phyloP scores from a whole-genome alignment of 2,329 filamentous ascomycete genomes.

The Nemania serpens region DNA sequence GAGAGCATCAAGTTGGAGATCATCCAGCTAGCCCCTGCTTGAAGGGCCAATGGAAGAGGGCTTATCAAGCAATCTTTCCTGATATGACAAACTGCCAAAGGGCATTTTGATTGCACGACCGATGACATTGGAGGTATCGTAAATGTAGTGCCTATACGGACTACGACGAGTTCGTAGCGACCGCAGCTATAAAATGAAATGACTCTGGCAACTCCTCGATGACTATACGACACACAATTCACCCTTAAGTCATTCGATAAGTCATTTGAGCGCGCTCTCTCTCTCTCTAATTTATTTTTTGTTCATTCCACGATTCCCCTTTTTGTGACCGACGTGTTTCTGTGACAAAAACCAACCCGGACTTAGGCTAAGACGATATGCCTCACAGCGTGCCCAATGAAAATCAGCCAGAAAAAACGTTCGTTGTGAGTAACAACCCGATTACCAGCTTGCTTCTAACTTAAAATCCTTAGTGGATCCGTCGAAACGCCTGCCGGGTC shows the following conservation, averaged over 20 bases:
- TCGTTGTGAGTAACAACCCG: slow-evolving; percentile 22
- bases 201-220: slow-evolving; percentile 14
- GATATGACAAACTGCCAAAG: slow-evolving; percentile 28
- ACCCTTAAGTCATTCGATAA: slow-evolving; percentile 19
- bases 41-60: slow-evolving; percentile 32
- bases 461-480: slow-evolving; percentile 24
- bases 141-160: slow-evolving; percentile 8
- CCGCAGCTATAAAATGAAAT: slow-evolving; percentile 24
- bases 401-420: slow-evolving; percentile 28
- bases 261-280: slow-evolving; percentile 31
- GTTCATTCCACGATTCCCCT: slow-evolving; percentile 11
- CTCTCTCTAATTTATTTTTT: slow-evolving; percentile 8
- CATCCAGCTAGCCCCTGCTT: slow-evolving; percentile 22
- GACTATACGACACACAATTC: slow-evolving; percentile 16
- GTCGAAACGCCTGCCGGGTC: slow-evolving; percentile 17
- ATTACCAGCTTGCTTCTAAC: slow-evolving; percentile 27
- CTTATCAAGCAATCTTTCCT: slow-evolving; percentile 21
- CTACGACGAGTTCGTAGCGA: slow-evolving; percentile 1
- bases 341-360: slow-evolving; percentile 6
- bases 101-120: slow-evolving; percentile 26
- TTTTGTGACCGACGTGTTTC: slow-evolving; percentile 7
- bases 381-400: slow-evolving; percentile 33
- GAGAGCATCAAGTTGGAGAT: slow-evolving; percentile 25
- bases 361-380: slow-evolving; percentile 27
- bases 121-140: slow-evolving; percentile 10